These are phyloP conservation scores for Starmerella scarabaei DNA, from an alignment of 805 yeast genomes.

Conservation along the genomic window DNA sequence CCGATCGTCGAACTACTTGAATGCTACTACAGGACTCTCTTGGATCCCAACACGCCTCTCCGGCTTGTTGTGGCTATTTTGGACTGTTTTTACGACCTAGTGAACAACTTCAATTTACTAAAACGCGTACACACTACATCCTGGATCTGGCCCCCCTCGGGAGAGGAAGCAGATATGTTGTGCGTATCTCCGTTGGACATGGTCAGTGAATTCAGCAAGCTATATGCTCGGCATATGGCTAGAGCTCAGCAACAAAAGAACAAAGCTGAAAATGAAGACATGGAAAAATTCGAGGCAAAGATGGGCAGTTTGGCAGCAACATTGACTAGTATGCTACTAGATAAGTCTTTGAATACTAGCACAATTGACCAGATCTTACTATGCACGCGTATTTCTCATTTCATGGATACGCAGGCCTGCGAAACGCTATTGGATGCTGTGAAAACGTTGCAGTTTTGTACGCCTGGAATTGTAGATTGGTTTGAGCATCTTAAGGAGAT, in stretches of 20 bases:
- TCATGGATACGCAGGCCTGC: constrained; percentile 31
- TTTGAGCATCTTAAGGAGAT: constrained; percentile 34
- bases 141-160: constrained; percentile 3
- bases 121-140: constrained; percentile 1
- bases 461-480: constrained; percentile 43
- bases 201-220: not conserved
- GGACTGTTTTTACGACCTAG: constrained; percentile 7
- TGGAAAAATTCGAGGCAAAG: not conserved
- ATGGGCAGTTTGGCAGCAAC: constrained; percentile 1
- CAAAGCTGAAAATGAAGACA: not conserved
- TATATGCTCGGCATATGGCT: not conserved
- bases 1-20: constrained; percentile 11
- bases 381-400: constrained; percentile 22
- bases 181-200: not conserved
- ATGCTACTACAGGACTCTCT: constrained; percentile 5
- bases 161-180: not conserved
- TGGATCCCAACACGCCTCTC: constrained; percentile 6
- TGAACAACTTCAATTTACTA: constrained; percentile 1
- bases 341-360: constrained; percentile 3
- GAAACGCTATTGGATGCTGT: constrained; percentile 37
- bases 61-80: constrained; percentile 6
- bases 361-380: constrained; percentile 17
- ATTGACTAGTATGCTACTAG: constrained; percentile 3
- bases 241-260: not conserved
- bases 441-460: constrained; percentile 39